Conservation (phyloP, 2,329 filamentous ascomycete species). For the Xylariaceae sp. region DNA sequence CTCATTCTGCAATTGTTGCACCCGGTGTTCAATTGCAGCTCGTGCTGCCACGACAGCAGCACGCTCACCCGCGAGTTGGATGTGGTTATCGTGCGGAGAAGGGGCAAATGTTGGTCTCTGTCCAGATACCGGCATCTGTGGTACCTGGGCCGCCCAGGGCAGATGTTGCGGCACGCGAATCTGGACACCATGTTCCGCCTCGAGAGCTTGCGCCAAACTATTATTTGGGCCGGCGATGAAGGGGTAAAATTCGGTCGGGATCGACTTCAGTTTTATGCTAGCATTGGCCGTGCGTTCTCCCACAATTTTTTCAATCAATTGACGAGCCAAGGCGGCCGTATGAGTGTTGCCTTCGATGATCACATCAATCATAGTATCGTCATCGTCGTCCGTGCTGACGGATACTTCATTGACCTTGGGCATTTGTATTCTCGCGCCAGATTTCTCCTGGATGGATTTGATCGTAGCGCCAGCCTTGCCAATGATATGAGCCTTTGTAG, state of each 20-base stretch:
- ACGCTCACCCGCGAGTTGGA: slow-evolving; percentile 82
- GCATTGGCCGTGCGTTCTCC: slow-evolving; percentile 78
- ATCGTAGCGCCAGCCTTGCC: slow-evolving; percentile 87
- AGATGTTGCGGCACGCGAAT: slow-evolving; percentile 79
- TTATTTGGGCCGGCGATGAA: slow-evolving; percentile 84
- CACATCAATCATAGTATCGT: slow-evolving; percentile 80
- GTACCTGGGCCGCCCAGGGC: slow-evolving; percentile 65
- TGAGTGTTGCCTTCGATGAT: slow-evolving; percentile 86
- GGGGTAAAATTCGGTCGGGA: slow-evolving; percentile 89
- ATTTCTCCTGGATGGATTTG: slow-evolving; percentile 81
- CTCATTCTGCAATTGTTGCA: slow-evolving; percentile 67
- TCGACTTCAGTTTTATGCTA: slow-evolving; percentile 72
- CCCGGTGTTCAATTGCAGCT: slow-evolving; percentile 73
- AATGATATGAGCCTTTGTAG: slow-evolving; percentile 83
- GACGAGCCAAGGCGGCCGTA: slow-evolving; percentile 74
- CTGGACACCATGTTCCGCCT: slow-evolving; percentile 68
- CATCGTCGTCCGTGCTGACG: slow-evolving; percentile 57
- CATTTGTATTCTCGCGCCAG: slow-evolving; percentile 84
- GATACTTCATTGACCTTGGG: slow-evolving; percentile 68
- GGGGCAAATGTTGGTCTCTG: slow-evolving; percentile 65
- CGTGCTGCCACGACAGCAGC: slow-evolving; percentile 72
- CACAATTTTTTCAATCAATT: slow-evolving; percentile 81
- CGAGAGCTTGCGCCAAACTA: slow-evolving; percentile 59
- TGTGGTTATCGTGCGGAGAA: slow-evolving; percentile 66
- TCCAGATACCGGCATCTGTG: slow-evolving; percentile 54